These are phyloP conservation scores for Penicillium capsulatum DNA, from an alignment of 2,329 filamentous ascomycete genomes.

Conservation along the genomic window DNA sequence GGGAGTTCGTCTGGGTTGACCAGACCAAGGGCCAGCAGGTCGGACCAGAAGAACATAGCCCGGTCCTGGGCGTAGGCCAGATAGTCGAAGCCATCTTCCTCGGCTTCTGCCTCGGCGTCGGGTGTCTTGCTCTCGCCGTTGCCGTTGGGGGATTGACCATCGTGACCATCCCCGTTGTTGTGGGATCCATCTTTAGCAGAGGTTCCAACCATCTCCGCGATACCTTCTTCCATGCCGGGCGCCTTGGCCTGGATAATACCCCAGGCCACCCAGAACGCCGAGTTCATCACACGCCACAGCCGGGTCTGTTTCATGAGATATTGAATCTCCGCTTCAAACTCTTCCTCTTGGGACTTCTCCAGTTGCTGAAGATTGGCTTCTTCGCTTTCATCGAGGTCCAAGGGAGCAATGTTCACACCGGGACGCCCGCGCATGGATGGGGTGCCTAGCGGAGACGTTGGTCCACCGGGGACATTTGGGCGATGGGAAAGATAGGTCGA, in stretches of 20 bases:
- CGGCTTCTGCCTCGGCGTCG: constrained; percentile 47
- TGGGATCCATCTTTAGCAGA: constrained; percentile 8
- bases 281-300: constrained; percentile 84
- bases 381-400: constrained; percentile 75
- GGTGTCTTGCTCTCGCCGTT: constrained; percentile 16
- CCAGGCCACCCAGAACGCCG: constrained; percentile 90
- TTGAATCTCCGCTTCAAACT: constrained; percentile 63
- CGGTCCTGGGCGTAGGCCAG: constrained; percentile 85
- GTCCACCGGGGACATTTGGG: constrained; percentile 47
- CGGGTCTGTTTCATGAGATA: constrained; percentile 72
- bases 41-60: constrained; percentile 91
- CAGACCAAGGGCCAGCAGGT: constrained; percentile 73
- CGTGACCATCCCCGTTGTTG: constrained; percentile 8
- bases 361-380: constrained; percentile 54
- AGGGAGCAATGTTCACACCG: constrained; percentile 54
- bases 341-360: constrained; percentile 60
- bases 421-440: constrained; percentile 50
- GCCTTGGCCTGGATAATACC: constrained; percentile 93
- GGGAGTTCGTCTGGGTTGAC: constrained; percentile 73
- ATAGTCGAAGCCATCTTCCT: constrained; percentile 84
- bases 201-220: constrained; percentile 18
- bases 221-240: constrained; percentile 59
- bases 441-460: constrained; percentile 24
- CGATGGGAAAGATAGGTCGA: constrained; percentile 80
- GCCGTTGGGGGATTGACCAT: constrained; percentile 6